Conservation (phyloP, 2,329 filamentous ascomycete genomes). For the Pseudopithomyces chartarum region DNA sequence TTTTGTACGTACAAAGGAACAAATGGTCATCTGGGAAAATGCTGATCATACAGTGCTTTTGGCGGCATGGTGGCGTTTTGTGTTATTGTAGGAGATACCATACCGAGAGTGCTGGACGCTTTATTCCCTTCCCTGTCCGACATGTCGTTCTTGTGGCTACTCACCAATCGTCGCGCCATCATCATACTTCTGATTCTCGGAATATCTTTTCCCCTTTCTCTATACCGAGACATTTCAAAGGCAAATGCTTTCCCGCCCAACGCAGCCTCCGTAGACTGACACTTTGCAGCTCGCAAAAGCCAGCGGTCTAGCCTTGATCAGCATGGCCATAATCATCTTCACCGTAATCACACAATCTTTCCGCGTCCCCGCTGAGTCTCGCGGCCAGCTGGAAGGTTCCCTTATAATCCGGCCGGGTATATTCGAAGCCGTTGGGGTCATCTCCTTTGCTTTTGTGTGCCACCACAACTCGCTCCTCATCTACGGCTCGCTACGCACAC, state of each 20-base stretch:
- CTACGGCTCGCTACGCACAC: slow-evolving; percentile 91
- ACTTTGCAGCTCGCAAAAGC: slow-evolving; percentile 82
- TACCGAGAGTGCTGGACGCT: slow-evolving; percentile 84
- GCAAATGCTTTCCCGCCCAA: slow-evolving; percentile 17
- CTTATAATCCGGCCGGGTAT: slow-evolving; percentile 84
- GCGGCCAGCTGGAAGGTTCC: slow-evolving; percentile 72
- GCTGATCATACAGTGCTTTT: slow-evolving; percentile 67
- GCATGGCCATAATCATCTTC: slow-evolving; percentile 88
- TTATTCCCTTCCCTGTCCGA: slow-evolving; percentile 76
- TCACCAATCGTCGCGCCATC: slow-evolving; percentile 80
- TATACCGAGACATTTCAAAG: slow-evolving; percentile 98
- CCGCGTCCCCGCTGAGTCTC: slow-evolving; percentile 71
- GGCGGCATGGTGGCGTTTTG: slow-evolving; percentile 98
- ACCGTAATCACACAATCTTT: slow-evolving; percentile 86
- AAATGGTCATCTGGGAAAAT: background rate
- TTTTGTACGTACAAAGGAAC: slow-evolving; percentile 63
- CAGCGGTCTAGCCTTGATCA: slow-evolving; percentile 87
- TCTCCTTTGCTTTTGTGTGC: slow-evolving; percentile 84
- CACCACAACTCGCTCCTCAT: slow-evolving; percentile 97
- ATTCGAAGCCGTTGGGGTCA: slow-evolving; percentile 95
- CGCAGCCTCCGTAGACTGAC: slow-evolving; percentile 36
- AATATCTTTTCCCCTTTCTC: slow-evolving; percentile 85
- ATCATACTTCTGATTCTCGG: slow-evolving; percentile 88
- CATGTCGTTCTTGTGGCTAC: slow-evolving; percentile 77
- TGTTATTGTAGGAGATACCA: slow-evolving; percentile 95